These are phyloP conservation scores for Fomitiporia mediterranea DNA, from an alignment of 1,284 basidiomycete species.

Conservation along the genomic window DNA sequence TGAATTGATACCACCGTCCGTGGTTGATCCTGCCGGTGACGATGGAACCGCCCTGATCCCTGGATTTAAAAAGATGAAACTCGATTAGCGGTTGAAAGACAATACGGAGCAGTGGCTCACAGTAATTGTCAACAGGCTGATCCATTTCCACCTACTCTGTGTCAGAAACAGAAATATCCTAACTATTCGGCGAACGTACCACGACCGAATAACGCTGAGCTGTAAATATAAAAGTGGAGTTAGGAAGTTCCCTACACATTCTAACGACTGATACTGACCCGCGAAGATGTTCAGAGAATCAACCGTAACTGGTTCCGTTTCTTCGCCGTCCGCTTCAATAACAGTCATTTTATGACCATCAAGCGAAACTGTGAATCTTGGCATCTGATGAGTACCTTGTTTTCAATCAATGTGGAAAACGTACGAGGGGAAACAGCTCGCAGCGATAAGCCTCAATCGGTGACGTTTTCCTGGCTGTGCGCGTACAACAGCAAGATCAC, in stretches of 20 bases:
- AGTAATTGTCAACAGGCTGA: conserved; percentile 30
- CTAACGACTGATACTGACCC: neutral
- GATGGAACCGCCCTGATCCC: conserved; percentile 33
- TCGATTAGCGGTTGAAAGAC: neutral
- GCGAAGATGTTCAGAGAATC: conserved; percentile 31
- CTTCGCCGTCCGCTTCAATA: conserved; percentile 40
- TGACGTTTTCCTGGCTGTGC: conserved; percentile 29
- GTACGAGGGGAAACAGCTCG: conserved; percentile 38
- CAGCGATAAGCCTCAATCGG: conserved; percentile 39
- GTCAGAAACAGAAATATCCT: neutral
- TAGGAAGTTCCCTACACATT: neutral
- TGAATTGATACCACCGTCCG: conserved; percentile 24
- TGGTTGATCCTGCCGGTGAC: conserved; percentile 19
- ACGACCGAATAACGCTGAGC: conserved; percentile 38
- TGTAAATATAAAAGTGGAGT: neutral
- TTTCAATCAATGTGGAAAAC: conserved; percentile 28
- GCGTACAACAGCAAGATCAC: conserved; percentile 33
- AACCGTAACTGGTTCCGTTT: conserved; percentile 28
- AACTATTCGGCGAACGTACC: conserved; percentile 19
- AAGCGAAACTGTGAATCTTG: conserved; percentile 20
- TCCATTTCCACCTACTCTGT: conserved; percentile 26
- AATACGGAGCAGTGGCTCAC: conserved; percentile 21
- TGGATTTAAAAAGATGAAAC: neutral
- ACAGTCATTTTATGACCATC: conserved; percentile 25
- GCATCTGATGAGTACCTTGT: conserved; percentile 6